phyloP scores from a whole-genome alignment of 352 stramenopile species.

The Phytophthora sansomeana region DNA sequence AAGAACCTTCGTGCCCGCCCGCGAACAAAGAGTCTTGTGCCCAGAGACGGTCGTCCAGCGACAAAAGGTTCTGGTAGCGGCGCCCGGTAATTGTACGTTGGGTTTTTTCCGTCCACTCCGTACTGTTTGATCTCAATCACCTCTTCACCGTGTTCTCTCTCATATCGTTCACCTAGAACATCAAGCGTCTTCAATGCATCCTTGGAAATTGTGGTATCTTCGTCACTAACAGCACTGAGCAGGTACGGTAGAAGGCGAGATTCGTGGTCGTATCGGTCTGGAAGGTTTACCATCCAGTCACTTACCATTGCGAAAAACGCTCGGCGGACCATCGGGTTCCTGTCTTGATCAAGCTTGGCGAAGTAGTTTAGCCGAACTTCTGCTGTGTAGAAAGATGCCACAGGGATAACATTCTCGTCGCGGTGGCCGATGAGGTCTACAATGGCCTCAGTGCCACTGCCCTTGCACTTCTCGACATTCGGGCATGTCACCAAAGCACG shows the following conservation, averaged over 20 bases:
- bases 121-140: conserved; percentile 96
- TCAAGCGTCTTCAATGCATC: conserved; percentile 83
- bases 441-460: conserved; percentile 95
- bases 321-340: conserved; percentile 78
- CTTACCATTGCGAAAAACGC: conserved; percentile 90
- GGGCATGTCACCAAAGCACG: conserved; percentile 83
- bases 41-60: conserved; percentile 82
- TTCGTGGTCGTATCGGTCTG: conserved; percentile 95
- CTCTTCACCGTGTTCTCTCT: conserved; percentile 78
- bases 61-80: conserved; percentile 85
- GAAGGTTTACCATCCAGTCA: conserved; percentile 92
- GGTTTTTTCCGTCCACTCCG: conserved; percentile 91
- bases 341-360: conserved; percentile 91
- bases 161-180: conserved; percentile 62
- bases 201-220: conserved; percentile 48
- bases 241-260: conserved; percentile 95
- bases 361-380: conserved; percentile 95
- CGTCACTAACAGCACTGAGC: conserved; percentile 90
- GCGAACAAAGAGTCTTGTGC: conserved; percentile 92
- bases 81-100: conserved; percentile 86
- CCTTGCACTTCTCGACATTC: conserved; percentile 93
- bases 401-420: conserved; percentile 95
- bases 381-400: conserved; percentile 94
- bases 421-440: conserved; percentile 94
- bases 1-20: conserved; percentile 91